These are phyloP conservation scores for Kondoa subrosea DNA, from an alignment of 768 basidiomycete genomes.

Conservation along the genomic window DNA sequence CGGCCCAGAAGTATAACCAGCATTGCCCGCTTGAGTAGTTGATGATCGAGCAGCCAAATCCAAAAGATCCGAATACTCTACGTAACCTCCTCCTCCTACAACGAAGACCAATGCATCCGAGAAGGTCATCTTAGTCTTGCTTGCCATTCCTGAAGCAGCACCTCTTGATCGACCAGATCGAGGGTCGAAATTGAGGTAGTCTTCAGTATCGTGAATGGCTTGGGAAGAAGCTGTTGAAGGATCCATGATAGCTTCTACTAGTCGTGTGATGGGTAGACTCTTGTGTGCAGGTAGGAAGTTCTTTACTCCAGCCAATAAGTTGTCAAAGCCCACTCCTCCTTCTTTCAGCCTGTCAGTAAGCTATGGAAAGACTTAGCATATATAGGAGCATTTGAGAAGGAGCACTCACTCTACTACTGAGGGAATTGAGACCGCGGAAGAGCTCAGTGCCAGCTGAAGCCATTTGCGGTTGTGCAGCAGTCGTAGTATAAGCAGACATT, in stretches of 20 bases:
- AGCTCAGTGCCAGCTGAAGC: slow-evolving; percentile 47
- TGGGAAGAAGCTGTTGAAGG: slow-evolving; percentile 83
- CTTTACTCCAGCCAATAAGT: slow-evolving; percentile 90
- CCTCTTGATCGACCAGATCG: slow-evolving; percentile 46
- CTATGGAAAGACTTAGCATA: slow-evolving; percentile 35
- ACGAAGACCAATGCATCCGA: slow-evolving; percentile 78
- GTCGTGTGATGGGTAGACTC: slow-evolving; percentile 72
- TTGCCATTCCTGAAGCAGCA: slow-evolving; percentile 35
- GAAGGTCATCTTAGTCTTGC: slow-evolving; percentile 45
- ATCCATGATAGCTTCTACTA: slow-evolving; percentile 95
- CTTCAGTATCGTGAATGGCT: slow-evolving; percentile 88
- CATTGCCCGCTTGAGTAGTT: slow-evolving; percentile 1
- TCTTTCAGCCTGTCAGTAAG: slow-evolving; percentile 84
- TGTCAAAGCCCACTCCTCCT: slow-evolving; percentile 68
- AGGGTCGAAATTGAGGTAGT: slow-evolving; percentile 86
- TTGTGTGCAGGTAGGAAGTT: slow-evolving; percentile 94
- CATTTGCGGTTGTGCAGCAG: slow-evolving; percentile 35
- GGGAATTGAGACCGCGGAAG: slow-evolving; percentile 79
- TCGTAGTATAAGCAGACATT: slow-evolving; percentile 61
- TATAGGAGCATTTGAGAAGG: neutral
- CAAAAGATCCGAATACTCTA: slow-evolving; percentile 89
- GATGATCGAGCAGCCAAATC: slow-evolving; percentile 67
- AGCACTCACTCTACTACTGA: slow-evolving; percentile 61
- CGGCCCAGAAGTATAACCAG: slow-evolving; percentile 18
- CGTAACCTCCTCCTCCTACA: slow-evolving; percentile 90